Evolutionary conservation across 495 filamentous ascomycete genomes (phyloP).

Genomic region (Tuber aestivum): DNA sequence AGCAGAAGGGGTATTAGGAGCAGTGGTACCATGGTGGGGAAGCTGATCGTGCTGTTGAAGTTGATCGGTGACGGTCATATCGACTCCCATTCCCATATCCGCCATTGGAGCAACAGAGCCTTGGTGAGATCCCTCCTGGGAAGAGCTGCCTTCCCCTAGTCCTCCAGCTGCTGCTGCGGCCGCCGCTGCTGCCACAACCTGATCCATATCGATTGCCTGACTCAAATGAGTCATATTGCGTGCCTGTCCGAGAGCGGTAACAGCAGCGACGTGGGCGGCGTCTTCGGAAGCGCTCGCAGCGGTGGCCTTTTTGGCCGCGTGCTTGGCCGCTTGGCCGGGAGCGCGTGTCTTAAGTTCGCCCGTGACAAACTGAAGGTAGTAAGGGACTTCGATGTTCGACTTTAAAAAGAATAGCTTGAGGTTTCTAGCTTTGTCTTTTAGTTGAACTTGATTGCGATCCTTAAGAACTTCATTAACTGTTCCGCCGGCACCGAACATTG

Average conservation of each 20-base stretch:
- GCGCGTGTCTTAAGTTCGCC: constrained; percentile 92
- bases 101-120: constrained; percentile 25
- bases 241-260: constrained; percentile 35
- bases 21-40: neutral
- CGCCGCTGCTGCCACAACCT: constrained; percentile 23
- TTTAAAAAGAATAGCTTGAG: constrained; percentile 94
- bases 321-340: constrained; percentile 71
- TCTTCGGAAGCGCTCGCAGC: constrained; percentile 38
- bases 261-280: constrained; percentile 38
- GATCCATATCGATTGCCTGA: constrained; percentile 39
- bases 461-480: constrained; percentile 79
- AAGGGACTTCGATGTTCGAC: constrained; percentile 84
- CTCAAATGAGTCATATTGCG: constrained; percentile 18
- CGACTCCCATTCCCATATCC: constrained; percentile 34
- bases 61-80: constrained; percentile 21
- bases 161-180: constrained; percentile 39
- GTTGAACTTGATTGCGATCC: constrained; percentile 87
- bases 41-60: constrained; percentile 22
- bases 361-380: constrained; percentile 83
- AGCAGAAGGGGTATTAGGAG: neutral
- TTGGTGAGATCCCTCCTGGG: constrained; percentile 21
- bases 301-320: constrained; percentile 62
- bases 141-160: constrained; percentile 46
- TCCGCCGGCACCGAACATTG: constrained; percentile 77
- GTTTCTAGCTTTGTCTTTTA: constrained; percentile 94